A percentile compares a stretch with the other conserved stretches of the same genome.
Evolutionary conservation across 148 eudicot species (phyloP).

Genomic region (Chenopodium berlandieri): DNA sequence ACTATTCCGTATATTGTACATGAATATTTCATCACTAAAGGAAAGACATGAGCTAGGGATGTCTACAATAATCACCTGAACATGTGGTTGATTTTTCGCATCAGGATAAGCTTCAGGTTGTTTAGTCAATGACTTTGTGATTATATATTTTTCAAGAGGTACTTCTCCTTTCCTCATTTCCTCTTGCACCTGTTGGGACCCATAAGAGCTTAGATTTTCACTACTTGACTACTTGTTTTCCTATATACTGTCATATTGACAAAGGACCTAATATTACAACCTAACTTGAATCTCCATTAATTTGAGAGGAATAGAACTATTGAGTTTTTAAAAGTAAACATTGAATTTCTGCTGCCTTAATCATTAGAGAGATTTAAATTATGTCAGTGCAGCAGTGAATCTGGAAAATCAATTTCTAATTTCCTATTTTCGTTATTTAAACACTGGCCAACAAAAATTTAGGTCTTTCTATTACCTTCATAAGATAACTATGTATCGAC

Average conservation of each 20-base stretch:
- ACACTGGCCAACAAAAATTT: neutral
- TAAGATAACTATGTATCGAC: slow-evolving; percentile 75
- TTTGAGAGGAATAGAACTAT: too few relatives aligned
- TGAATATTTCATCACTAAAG: neutral
- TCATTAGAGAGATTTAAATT: neutral
- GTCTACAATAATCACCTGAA: slow-evolving; percentile 59
- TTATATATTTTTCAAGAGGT: slow-evolving; percentile 81
- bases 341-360: neutral
- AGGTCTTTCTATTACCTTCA: slow-evolving; percentile 50
- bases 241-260: neutral
- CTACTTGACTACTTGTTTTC: neutral
- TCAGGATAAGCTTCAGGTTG: slow-evolving; percentile 97
- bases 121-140: slow-evolving; percentile 84
- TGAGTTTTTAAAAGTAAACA: neutral
- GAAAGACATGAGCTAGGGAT: slow-evolving; percentile 3
- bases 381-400: neutral
- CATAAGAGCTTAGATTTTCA: slow-evolving; percentile 8
- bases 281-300: neutral
- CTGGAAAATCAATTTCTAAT: neutral
- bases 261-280: neutral
- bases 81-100: slow-evolving; percentile 96
- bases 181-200: slow-evolving; percentile 65
- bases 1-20: neutral
- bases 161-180: slow-evolving; percentile 90
- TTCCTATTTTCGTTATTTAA: neutral